A percentile compares a stretch with the other conserved stretches of the same genome.
Evolutionary conservation across 345 rosid genomes (phyloP).

Genomic region (Rhodamnia rubescens): DNA sequence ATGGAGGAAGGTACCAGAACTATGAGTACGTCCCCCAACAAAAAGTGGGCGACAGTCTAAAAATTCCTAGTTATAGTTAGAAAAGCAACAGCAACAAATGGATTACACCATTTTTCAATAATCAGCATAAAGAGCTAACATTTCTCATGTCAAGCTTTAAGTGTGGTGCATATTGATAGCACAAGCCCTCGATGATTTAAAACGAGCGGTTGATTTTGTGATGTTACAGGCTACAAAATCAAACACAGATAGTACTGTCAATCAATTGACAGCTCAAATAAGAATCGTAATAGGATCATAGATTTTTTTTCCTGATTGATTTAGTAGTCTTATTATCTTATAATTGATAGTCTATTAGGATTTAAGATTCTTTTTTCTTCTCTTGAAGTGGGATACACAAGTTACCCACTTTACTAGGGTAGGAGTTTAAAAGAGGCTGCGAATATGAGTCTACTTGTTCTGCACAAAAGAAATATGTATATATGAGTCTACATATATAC

Average conservation of each 20-base stretch:
- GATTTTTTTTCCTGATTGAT: not conserved
- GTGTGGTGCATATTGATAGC: not conserved
- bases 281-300: not conserved
- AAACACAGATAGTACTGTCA: not conserved
- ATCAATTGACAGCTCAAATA: not conserved
- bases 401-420: not conserved
- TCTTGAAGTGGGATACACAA: not conserved
- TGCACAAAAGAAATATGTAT: not conserved
- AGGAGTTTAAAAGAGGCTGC: not conserved
- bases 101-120: not conserved
- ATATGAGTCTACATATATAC: not conserved
- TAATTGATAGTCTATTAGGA: not conserved
- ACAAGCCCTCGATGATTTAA: not conserved
- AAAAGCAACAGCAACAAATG: not conserved
- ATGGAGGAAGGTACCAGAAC: not conserved
- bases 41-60: not conserved
- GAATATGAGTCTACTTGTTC: not conserved
- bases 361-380: not conserved
- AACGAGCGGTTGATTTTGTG: not conserved
- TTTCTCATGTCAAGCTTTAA: not conserved
- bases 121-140: not conserved
- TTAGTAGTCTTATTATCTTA: not conserved
- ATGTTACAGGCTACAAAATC: not conserved
- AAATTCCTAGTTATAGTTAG: not conserved
- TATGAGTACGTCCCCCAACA: not conserved